Conservation (phyloP, 1,284 basidiomycete species). For the Sanghuangporus baumii region DNA sequence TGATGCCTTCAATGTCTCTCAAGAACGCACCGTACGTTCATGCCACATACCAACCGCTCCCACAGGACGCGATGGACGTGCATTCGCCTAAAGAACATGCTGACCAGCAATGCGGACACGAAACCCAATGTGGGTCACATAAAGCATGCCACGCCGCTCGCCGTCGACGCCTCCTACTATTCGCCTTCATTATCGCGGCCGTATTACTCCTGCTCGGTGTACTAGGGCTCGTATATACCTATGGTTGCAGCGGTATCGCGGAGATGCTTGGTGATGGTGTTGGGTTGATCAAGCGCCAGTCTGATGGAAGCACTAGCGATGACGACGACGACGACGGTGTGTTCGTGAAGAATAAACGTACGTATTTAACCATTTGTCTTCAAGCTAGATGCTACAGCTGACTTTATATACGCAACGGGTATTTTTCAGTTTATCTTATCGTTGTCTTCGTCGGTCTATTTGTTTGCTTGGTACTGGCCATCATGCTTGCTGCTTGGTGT, state of each 20-base stretch:
- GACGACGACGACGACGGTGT: neutral
- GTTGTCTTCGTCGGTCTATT: conserved; percentile 45
- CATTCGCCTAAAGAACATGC: neutral
- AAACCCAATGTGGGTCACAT: neutral
- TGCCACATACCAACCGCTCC: conserved; percentile 15
- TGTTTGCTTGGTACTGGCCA: conserved; percentile 44
- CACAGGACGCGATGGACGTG: conserved; percentile 13
- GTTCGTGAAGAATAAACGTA: conserved; percentile 17
- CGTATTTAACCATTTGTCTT: neutral
- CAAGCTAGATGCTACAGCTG: neutral
- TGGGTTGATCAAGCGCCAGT: conserved; percentile 7
- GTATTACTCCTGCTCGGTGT: conserved; percentile 1
- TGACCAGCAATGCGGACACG: neutral
- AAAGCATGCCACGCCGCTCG: conserved; percentile 6
- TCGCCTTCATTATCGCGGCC: neutral
- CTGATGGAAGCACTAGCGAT: neutral
- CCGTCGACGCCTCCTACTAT: conserved; percentile 2
- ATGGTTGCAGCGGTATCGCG: conserved; percentile 1
- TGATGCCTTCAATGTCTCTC: conserved; percentile 3
- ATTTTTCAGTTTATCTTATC: conserved; percentile 30
- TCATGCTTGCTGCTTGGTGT: conserved; percentile 56
- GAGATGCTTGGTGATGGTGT: conserved; percentile 7
- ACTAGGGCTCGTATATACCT: neutral
- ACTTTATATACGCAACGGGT: neutral
- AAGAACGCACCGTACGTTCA: neutral